Evolutionary conservation across 371 early-diverging fungal genomes (phyloP), one percentile per base, ranked within the genome.

Genomic region (Mucor lusitanicus): DNA sequence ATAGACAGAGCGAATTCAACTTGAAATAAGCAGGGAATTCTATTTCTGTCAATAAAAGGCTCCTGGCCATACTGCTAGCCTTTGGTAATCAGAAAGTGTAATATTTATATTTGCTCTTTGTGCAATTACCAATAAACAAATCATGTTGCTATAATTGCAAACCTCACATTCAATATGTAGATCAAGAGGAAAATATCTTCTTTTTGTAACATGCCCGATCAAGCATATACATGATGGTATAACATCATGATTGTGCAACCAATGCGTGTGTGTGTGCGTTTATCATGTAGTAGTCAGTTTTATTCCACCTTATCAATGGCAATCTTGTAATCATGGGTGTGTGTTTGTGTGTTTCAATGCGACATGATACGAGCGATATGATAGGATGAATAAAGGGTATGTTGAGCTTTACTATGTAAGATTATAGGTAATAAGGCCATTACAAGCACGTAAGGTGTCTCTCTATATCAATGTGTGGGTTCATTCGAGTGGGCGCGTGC

Each of bases 131-230:
- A 48, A 12, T 9, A 23, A 42, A 44, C 44, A 44, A 44, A n/a
- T 44, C 19, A 44, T 44, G 44, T 19, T 44, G 44, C n/a, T 42
- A 17, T n/a, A 12, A 44, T 50, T n/a, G n/a, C n/a, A n/a, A n/a
- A n/a, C n/a, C n/a, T n/a, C n/a, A n/a, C n/a, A n/a, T n/a, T 7
- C 17, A 46, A 50, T 50, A 50, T 50, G 50, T 50, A 50, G 50
- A 50, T 50, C 50, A 50, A 21, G 21, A 50, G 23, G 25, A 23
- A 2, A 50, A 23, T 11, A 50, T 11, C 50, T 50, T 11, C 13
- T 50, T 50, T 50, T 50, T 50, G 50, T 50, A 50, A 3, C 50
- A 50, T 50, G 50, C 50, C 50, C 50, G 25, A 50, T 50, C 50
- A 50, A 25, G 21, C 25, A 50, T 50, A 50, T 50, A 50, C 50